Evolutionary conservation across 768 basidiomycete genomes (phyloP), one percentile per base, ranked within the genome.

Genomic region (Hysterangium stoloniferum): DNA sequence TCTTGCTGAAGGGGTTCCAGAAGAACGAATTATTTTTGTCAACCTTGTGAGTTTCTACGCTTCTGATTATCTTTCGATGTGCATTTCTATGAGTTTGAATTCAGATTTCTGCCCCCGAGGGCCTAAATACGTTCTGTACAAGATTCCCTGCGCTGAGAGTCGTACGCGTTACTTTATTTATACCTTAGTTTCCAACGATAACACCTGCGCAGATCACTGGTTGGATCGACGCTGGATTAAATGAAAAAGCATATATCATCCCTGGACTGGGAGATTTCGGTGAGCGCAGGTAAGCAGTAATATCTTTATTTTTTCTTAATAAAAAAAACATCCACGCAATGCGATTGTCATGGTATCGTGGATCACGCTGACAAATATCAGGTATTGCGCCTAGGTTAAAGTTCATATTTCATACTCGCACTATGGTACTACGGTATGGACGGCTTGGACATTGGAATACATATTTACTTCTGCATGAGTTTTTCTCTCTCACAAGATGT

Each of bases 211-310:
- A 92, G 86, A 84, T 96, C 47, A 95, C 93, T 9, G 93, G 93
- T 2, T 95, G 93, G 91, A 90, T 97, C 47, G 93, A 97, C 63
- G 70, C 91, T 57, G 88, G 91, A 4, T 75, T 97, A 45, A 93
- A 97, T 58, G 88, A 88, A 52, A 89, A 84, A 63, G 81, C 87
- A 20, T 96, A 86, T 62, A 94, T 94, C 58, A 80, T 93, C 49
- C 92, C 91, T 6, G 92, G 93, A 25, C 72, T 97, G n/a, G 93
- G 93, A n/a, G 93, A 97, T 64, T 97, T 97, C 64, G 93, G 93
- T 45, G 93, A 95, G 64, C 71, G 89, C 62, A 82, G 89, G 86
- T 84, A 58, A 40, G 49, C 13, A 4, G 4, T 41, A 4, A 6
- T 24, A 54, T 44, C 20, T 35, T 46, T 17, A 22, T 20, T 35